A percentile compares a stretch with the other conserved stretches of the same genome.
Evolutionary conservation across 2,329 filamentous ascomycete genomes (phyloP).

Genomic region (Colletotrichum musicola): DNA sequence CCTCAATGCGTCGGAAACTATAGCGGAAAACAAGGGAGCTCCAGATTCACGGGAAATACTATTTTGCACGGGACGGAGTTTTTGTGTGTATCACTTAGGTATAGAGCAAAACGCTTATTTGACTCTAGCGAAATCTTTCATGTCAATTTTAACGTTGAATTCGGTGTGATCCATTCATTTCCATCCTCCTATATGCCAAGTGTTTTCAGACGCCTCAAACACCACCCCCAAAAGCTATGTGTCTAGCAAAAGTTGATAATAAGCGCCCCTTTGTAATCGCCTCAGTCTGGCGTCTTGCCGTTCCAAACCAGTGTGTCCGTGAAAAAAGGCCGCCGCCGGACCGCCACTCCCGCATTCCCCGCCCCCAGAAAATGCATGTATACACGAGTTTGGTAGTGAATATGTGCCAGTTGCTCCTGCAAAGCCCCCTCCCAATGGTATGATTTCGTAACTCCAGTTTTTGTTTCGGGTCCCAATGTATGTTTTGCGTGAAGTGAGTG

Average conservation of each 20-base stretch:
- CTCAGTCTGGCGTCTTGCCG: conserved; percentile 8
- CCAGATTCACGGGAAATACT: neutral
- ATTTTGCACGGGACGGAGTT: conserved; percentile 32
- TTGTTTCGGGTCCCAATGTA: neutral
- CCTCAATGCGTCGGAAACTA: conserved; percentile 28
- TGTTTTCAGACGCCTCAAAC: conserved; percentile 27
- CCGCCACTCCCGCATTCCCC: neutral
- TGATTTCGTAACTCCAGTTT: neutral
- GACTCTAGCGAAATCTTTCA: neutral
- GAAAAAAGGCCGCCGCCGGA: neutral
- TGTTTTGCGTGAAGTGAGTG: neutral
- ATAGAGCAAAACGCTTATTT: conserved; percentile 15
- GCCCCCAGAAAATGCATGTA: conserved; percentile 11
- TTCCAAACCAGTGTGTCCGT: neutral
- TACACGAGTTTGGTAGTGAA: conserved; percentile 1
- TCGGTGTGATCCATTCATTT: neutral
- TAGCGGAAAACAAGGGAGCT: conserved; percentile 18
- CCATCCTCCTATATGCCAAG: conserved; percentile 3
- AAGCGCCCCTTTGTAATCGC: neutral
- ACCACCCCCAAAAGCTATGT: conserved; percentile 9
- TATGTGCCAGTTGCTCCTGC: conserved; percentile 6
- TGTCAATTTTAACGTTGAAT: neutral
- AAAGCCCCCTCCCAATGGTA: neutral
- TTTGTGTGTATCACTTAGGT: conserved; percentile 7
- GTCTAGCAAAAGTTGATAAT: neutral